Conservation (phyloP, 495 filamentous ascomycete genomes). For the Neurospora africana region DNA sequence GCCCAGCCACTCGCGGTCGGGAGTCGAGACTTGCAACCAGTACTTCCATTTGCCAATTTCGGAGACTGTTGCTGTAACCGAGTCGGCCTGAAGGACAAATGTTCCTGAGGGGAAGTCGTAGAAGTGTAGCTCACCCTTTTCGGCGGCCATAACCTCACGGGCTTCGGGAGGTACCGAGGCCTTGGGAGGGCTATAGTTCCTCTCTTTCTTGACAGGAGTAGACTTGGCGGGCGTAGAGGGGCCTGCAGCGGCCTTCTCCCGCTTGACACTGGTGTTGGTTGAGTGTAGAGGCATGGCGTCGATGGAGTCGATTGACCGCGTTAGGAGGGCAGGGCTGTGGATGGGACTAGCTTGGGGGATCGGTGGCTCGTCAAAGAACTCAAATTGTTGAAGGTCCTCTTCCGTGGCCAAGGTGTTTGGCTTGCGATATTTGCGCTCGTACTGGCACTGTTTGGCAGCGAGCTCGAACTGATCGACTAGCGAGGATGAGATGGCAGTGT, state of each 20-base stretch:
- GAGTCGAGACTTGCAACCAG: slow-evolving; percentile 79
- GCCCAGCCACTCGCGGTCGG: slow-evolving; percentile 77
- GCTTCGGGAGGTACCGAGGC: slow-evolving; percentile 54
- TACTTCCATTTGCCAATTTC: slow-evolving; percentile 91
- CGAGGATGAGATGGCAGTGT: slow-evolving; percentile 52
- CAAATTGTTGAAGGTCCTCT: slow-evolving; percentile 68
- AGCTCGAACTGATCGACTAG: slow-evolving; percentile 74
- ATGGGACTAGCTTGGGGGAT: slow-evolving; percentile 77
- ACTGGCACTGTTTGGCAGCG: slow-evolving; percentile 85
- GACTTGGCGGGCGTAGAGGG: slow-evolving; percentile 13
- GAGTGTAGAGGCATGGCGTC: slow-evolving; percentile 34
- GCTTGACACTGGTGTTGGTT: slow-evolving; percentile 24
- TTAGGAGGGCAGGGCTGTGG: slow-evolving; percentile 47
- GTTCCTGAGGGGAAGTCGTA: slow-evolving; percentile 80
- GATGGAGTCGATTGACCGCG: slow-evolving; percentile 34
- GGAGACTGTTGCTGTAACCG: slow-evolving; percentile 66
- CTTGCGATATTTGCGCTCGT: slow-evolving; percentile 84
- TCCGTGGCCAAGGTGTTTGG: slow-evolving; percentile 71
- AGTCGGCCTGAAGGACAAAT: slow-evolving; percentile 70
- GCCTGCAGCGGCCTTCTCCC: slow-evolving; percentile 14
- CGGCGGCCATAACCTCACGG: slow-evolving; percentile 61
- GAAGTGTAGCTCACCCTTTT: slow-evolving; percentile 77
- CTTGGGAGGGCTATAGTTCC: slow-evolving; percentile 30
- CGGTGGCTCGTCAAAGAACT: slow-evolving; percentile 65
- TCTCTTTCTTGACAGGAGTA: slow-evolving; percentile 16